These are phyloP conservation scores for Saussurea involucrata DNA, from an alignment of 129 eudicot genomes.

Conservation along the genomic window DNA sequence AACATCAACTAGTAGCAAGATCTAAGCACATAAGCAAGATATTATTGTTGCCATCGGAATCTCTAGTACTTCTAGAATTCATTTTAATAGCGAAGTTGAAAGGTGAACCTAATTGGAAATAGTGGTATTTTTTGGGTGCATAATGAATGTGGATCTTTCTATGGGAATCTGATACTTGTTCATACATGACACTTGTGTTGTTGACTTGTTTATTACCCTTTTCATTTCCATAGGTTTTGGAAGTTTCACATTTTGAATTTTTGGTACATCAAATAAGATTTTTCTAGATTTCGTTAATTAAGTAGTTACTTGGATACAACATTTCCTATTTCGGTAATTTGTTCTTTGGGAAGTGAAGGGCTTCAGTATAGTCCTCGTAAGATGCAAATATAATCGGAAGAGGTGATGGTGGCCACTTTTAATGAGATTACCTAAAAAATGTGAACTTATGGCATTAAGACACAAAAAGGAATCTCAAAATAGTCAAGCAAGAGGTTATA, in stretches of 20 bases:
- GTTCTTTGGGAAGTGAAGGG: neutral
- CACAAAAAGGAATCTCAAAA: neutral
- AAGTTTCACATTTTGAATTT: neutral
- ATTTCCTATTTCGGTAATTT: neutral
- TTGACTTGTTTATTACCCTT: neutral
- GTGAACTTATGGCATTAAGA: neutral
- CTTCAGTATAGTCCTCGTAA: neutral
- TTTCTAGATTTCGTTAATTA: neutral
- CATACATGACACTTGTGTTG: neutral
- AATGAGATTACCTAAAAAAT: neutral
- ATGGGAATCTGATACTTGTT: neutral
- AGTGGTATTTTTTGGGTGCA: neutral
- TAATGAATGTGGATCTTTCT: neutral
- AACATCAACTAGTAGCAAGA: neutral
- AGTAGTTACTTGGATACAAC: neutral
- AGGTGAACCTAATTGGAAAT: conserved; percentile 2
- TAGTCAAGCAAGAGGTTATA: neutral
- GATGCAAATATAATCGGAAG: neutral
- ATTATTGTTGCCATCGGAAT: neutral
- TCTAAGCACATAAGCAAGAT: neutral
- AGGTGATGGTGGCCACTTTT: neutral
- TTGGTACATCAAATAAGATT: neutral
- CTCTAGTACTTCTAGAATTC: conserved; percentile 2
- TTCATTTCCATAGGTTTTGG: neutral
- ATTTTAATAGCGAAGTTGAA: conserved; percentile 8